phyloP scores from a whole-genome alignment of 192 early-diverging fungal genomes.

The Physocladia obscura region DNA sequence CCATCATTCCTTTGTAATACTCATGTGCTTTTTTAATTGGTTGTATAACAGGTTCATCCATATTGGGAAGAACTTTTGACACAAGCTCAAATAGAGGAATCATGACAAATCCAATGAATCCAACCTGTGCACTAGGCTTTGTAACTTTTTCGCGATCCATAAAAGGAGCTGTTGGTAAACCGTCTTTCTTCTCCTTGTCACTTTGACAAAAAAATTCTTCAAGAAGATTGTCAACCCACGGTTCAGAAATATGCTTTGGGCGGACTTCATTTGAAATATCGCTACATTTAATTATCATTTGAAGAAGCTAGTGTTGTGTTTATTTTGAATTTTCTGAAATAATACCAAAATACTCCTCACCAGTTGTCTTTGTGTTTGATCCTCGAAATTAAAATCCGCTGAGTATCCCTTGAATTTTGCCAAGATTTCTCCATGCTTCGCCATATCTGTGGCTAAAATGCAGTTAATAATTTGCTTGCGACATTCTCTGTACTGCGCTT shows the following conservation, averaged over 20 bases:
- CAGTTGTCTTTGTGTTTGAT: conserved; percentile 40
- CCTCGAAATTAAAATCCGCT: conserved; percentile 42
- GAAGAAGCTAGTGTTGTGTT: conserved; percentile 44
- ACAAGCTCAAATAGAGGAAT: conserved; percentile 53
- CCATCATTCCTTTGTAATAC: conserved; percentile 50
- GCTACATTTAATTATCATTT: conserved; percentile 56
- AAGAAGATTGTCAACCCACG: conserved; percentile 53
- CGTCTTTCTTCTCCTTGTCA: conserved; percentile 51
- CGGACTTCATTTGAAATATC: conserved; percentile 62
- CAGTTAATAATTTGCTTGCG: conserved; percentile 50
- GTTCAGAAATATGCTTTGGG: conserved; percentile 50
- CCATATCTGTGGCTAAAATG: conserved; percentile 55
- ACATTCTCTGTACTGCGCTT: conserved; percentile 32
- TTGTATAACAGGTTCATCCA: conserved; percentile 41
- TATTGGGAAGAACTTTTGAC: conserved; percentile 44
- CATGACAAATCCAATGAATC: conserved; percentile 55
- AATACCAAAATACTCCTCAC: conserved; percentile 30
- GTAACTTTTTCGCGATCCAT: conserved; percentile 61
- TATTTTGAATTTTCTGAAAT: too few species aligned
- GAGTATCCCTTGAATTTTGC: conserved; percentile 38
- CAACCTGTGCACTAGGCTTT: conserved; percentile 47
- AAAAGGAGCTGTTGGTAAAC: conserved; percentile 48
- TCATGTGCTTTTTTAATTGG: conserved; percentile 45
- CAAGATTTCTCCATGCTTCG: conserved; percentile 50
- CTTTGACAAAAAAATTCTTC: conserved; percentile 56